Conservation (phyloP, 2,329 filamentous ascomycete genomes). For the Sclerotiophoma versabilis region DNA sequence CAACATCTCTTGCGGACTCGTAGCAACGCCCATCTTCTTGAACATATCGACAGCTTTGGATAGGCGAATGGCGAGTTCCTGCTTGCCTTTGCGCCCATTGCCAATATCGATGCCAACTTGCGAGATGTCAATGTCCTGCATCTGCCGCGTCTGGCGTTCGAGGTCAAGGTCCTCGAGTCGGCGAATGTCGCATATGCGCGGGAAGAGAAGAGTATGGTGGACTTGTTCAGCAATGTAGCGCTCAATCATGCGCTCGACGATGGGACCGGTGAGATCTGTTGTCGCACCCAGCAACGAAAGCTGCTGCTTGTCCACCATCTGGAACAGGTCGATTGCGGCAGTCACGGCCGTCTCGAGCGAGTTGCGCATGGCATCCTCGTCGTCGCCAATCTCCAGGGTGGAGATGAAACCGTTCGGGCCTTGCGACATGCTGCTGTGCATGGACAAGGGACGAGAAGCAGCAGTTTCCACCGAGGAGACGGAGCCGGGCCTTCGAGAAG, state of each 20-base stretch:
- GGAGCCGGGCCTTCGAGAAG: slow-evolving; percentile 44
- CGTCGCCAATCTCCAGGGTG: slow-evolving; percentile 76
- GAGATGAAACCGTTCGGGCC: slow-evolving; percentile 49
- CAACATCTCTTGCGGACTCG: slow-evolving; percentile 88
- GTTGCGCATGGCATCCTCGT: slow-evolving; percentile 88
- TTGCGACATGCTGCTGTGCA: slow-evolving; percentile 48
- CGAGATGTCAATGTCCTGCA: slow-evolving; percentile 92
- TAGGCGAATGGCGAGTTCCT: slow-evolving; percentile 79
- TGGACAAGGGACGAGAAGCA: slow-evolving; percentile 34
- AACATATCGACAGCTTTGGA: slow-evolving; percentile 86
- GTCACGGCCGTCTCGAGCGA: slow-evolving; percentile 92
- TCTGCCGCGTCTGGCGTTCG: slow-evolving; percentile 88
- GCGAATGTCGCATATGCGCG: slow-evolving; percentile 78
- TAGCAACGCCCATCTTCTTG: slow-evolving; percentile 78
- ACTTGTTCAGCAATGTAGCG: slow-evolving; percentile 93
- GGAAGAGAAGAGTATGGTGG: slow-evolving; percentile 83
- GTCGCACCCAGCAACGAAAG: slow-evolving; percentile 89
- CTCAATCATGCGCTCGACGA: slow-evolving; percentile 94
- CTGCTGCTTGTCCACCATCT: slow-evolving; percentile 94
- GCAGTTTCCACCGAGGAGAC: slow-evolving; percentile 47
- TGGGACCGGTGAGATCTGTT: slow-evolving; percentile 88
- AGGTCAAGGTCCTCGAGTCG: slow-evolving; percentile 84
- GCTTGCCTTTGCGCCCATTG: slow-evolving; percentile 77
- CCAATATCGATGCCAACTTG: slow-evolving; percentile 91
- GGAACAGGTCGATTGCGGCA: slow-evolving; percentile 92